Conservation (phyloP, 140 eudicot genomes). For the Stevia rebaudiana region DNA sequence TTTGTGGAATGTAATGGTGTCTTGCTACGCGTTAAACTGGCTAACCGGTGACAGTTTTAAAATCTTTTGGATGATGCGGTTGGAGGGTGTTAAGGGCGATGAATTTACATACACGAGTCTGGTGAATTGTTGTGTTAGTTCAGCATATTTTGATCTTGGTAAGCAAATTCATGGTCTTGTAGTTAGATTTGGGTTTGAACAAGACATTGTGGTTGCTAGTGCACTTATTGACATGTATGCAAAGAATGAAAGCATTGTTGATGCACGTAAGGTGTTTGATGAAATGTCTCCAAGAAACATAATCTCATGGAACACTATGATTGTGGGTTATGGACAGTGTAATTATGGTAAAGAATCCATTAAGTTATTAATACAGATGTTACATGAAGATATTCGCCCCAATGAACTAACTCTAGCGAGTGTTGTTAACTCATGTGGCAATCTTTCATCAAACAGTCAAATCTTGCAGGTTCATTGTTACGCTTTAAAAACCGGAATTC, state of each 20-base stretch:
- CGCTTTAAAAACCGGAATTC: conserved; percentile 30
- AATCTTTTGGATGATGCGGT: conserved; percentile 42
- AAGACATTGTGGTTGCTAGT: conserved; percentile 49
- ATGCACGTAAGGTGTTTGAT: conserved; percentile 51
- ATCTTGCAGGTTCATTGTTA: conserved; percentile 41
- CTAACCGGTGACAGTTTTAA: conserved; percentile 38
- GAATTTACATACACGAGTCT: conserved; percentile 51
- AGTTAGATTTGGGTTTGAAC: conserved; percentile 34
- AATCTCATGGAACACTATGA: conserved; percentile 58
- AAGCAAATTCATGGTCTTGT: conserved; percentile 48
- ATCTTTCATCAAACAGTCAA: conserved; percentile 28
- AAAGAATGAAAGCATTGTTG: conserved; percentile 31
- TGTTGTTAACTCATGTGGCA: conserved; percentile 56
- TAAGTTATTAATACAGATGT: conserved; percentile 39
- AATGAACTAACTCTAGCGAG: conserved; percentile 63
- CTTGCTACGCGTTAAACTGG: conserved; percentile 44
- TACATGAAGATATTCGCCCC: conserved; percentile 34
- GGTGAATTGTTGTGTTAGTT: conserved; percentile 35
- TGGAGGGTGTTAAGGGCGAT: conserved; percentile 46
- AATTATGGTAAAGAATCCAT: conserved; percentile 24
- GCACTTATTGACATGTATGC: conserved; percentile 56
- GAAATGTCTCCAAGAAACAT: conserved; percentile 36
- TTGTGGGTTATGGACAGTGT: conserved; percentile 58
- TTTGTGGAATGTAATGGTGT: conserved; percentile 72
- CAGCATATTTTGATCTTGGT: conserved; percentile 32